Conservation (phyloP, 1,139 yeast genomes). For the Yamadazyma blattariae region DNA sequence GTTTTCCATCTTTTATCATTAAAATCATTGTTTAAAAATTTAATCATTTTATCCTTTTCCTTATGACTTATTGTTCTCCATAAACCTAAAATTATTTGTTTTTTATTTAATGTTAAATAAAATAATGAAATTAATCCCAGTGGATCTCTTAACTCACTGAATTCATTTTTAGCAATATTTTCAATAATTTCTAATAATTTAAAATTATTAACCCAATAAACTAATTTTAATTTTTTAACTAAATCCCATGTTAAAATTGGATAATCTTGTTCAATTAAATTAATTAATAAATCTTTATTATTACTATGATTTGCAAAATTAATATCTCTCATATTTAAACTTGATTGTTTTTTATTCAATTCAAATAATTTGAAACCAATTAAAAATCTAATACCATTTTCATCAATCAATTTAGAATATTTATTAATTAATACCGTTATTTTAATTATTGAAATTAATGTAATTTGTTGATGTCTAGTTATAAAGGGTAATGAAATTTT, state of each 20-base stretch:
- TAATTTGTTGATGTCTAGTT: conserved; percentile 89
- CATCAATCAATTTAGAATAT: conserved; percentile 53
- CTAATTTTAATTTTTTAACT: conserved; percentile 60
- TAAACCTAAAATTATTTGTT: conserved; percentile 70
- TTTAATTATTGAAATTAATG: conserved; percentile 66
- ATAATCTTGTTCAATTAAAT: conserved; percentile 49
- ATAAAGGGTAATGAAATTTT: conserved; percentile 71
- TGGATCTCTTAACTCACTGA: conserved; percentile 66
- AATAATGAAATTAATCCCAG: conserved; percentile 65
- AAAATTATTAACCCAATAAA: conserved; percentile 68
- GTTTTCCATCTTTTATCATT: conserved; percentile 70
- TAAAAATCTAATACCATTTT: conserved; percentile 68
- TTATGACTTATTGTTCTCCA: conserved; percentile 82
- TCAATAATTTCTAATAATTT: conserved; percentile 57
- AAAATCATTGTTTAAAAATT: conserved; percentile 76
- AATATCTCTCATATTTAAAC: conserved; percentile 74
- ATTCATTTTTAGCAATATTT: conserved; percentile 66
- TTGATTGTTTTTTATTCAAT: conserved; percentile 33
- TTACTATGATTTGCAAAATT: conserved; percentile 87
- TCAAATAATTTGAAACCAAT: conserved; percentile 72
- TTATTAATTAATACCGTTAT: conserved; percentile 57
- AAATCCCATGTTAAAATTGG: conserved; percentile 57
- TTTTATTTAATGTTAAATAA: conserved; percentile 75
- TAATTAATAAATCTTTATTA: conserved; percentile 64
- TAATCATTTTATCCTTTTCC: conserved; percentile 80